Evolutionary conservation across 176 grass and related monocot species (phyloP).

Genomic region (Triticum monococcum): DNA sequence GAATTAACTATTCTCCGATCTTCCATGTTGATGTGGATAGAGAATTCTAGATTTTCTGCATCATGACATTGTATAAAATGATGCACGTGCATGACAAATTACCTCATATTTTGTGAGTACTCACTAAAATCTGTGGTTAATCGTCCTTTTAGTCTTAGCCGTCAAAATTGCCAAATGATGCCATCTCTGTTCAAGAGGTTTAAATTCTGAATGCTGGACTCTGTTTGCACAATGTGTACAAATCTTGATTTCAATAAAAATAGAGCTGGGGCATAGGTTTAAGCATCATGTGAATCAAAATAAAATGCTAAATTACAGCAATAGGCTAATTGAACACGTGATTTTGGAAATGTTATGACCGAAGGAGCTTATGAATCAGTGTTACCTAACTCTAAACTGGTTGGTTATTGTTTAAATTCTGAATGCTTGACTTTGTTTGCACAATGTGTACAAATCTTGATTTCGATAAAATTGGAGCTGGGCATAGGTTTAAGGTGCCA

Average conservation of each 20-base stretch:
- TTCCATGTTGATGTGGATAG: conserved; percentile 16
- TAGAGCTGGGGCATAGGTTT: background rate
- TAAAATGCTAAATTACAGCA: background rate
- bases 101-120: background rate
- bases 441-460: background rate
- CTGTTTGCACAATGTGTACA: background rate
- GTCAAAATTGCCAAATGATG: background rate
- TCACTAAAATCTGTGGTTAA: background rate
- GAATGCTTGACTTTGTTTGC: background rate
- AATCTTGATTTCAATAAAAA: background rate
- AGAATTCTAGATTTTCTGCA: background rate
- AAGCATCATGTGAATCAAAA: background rate
- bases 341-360: background rate
- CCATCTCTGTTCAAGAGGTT: background rate
- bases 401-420: background rate
- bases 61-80: background rate
- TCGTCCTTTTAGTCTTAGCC: background rate
- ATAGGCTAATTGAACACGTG: background rate
- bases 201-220: background rate
- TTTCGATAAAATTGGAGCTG: background rate
- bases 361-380: background rate
- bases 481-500: background rate
- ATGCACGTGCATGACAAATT: background rate
- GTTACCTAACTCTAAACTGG: background rate
- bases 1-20: background rate